phyloP scores from a whole-genome alignment of 139 green algal species.

The Micractinium conductrix region DNA sequence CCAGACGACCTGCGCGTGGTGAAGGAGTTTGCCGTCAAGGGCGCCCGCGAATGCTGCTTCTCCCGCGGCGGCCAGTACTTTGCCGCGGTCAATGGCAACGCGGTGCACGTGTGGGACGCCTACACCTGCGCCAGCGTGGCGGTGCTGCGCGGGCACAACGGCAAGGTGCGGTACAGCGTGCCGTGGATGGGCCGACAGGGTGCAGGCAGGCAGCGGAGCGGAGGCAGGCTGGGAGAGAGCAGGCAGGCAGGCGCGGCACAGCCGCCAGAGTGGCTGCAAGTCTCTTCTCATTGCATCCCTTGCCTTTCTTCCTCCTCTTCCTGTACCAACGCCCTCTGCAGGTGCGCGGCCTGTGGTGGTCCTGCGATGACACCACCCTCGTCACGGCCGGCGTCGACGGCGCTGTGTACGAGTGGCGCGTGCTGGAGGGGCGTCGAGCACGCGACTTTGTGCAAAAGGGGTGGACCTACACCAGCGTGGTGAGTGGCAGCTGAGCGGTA shows the following conservation, averaged over 20 bases:
- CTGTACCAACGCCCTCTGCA: slow-evolving; percentile 25
- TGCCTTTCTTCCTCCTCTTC: not conserved
- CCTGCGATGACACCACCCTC: slow-evolving; percentile 73
- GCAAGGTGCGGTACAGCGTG: not conserved
- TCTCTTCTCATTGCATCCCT: not conserved
- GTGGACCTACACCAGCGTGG: slow-evolving; percentile 44
- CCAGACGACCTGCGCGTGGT: slow-evolving; percentile 39
- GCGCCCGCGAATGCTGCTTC: slow-evolving; percentile 78
- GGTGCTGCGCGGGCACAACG: slow-evolving; percentile 43
- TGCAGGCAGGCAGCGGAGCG: too few relatives aligned
- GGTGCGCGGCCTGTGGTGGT: slow-evolving; percentile 78
- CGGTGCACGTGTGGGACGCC: slow-evolving; percentile 86
- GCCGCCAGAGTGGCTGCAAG: too few relatives aligned
- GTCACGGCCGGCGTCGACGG: slow-evolving; percentile 86
- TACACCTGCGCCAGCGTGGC: slow-evolving; percentile 89
- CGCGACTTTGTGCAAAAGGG: slow-evolving; percentile 81
- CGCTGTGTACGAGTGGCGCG: slow-evolving; percentile 90
- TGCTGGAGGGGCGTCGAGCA: slow-evolving; percentile 74
- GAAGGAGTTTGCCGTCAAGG: slow-evolving; percentile 84
- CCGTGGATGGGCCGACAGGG: too few relatives aligned
- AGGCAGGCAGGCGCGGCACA: too few relatives aligned
- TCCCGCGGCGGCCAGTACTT: slow-evolving; percentile 88
- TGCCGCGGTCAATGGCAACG: slow-evolving; percentile 87
- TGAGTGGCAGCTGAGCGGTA: slow-evolving; percentile 23
- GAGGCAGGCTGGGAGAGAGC: too few relatives aligned